Evolutionary conservation across 2,329 filamentous ascomycete species (phyloP).

Genomic region (Neofusicoccum umdonicola): DNA sequence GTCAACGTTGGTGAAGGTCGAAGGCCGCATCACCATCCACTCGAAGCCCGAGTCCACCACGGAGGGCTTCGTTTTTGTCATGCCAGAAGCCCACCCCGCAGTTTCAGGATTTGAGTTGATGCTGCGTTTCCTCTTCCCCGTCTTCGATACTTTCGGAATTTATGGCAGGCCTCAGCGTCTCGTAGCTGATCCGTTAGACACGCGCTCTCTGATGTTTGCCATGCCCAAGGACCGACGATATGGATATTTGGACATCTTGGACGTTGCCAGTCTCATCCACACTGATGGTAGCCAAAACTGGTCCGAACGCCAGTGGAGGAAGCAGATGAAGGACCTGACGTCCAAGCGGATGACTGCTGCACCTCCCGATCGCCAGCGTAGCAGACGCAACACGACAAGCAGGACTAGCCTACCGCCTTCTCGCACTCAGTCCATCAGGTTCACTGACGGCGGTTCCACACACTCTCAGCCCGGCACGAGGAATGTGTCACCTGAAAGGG

Average conservation of each 20-base stretch:
- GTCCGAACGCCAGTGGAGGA: slow-evolving; percentile 87
- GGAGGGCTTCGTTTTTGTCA: slow-evolving; percentile 95
- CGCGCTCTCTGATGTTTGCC: slow-evolving; percentile 93
- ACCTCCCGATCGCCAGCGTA: slow-evolving; percentile 10
- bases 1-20: slow-evolving; percentile 89
- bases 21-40: slow-evolving; percentile 87
- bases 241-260: slow-evolving; percentile 84
- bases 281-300: slow-evolving; percentile 73
- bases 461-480: slow-evolving; percentile 47
- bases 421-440: slow-evolving; percentile 36
- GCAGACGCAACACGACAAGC: slow-evolving; percentile 43
- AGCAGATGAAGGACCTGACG: slow-evolving; percentile 83
- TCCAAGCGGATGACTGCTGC: slow-evolving; percentile 66
- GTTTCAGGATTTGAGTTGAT: slow-evolving; percentile 95
- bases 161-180: slow-evolving; percentile 87
- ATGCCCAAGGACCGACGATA: slow-evolving; percentile 88
- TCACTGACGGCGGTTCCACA: slow-evolving; percentile 42
- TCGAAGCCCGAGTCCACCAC: slow-evolving; percentile 71
- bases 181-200: slow-evolving; percentile 81
- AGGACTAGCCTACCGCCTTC: slow-evolving; percentile 40
- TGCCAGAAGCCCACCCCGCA: slow-evolving; percentile 91
- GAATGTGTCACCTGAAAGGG: slow-evolving; percentile 41
- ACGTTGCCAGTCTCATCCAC: slow-evolving; percentile 77
- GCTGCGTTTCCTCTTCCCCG: slow-evolving; percentile 86
- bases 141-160: slow-evolving; percentile 86